A percentile compares a stretch with the other conserved stretches of the same genome.
These are phyloP conservation scores for Trichosporon sp. DNA, from an alignment of 1,284 basidiomycete genomes.

Conservation along the genomic window DNA sequence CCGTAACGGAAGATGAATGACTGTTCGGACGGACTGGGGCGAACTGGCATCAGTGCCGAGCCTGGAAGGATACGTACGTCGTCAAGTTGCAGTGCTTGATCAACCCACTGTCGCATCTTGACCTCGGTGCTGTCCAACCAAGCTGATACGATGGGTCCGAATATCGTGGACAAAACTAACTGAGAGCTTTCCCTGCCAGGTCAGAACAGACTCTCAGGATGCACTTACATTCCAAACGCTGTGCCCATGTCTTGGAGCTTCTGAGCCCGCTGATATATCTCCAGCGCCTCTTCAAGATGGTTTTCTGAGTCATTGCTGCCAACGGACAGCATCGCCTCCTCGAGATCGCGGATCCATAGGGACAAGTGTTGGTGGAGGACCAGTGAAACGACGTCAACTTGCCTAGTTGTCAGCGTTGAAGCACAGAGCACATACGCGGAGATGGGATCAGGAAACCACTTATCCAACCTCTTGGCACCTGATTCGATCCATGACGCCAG, in stretches of 20 bases:
- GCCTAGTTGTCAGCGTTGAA: conserved; percentile 56
- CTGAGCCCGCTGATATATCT: conserved; percentile 69
- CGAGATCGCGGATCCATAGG: conserved; percentile 73
- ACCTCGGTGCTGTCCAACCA: conserved; percentile 89
- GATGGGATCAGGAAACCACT: conserved; percentile 76
- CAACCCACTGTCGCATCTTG: conserved; percentile 93
- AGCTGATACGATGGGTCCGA: conserved; percentile 82
- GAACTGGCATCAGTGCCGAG: conserved; percentile 63
- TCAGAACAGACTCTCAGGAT: background rate
- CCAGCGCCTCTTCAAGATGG: conserved; percentile 84
- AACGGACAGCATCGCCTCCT: conserved; percentile 59
- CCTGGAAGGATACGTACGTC: conserved; percentile 63
- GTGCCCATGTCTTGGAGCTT: conserved; percentile 71
- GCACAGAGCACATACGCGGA: conserved; percentile 65
- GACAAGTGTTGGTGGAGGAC: conserved; percentile 74
- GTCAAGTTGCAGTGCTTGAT: conserved; percentile 83
- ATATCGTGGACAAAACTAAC: conserved; percentile 75
- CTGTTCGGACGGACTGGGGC: conserved; percentile 85
- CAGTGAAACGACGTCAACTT: conserved; percentile 77
- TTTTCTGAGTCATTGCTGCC: conserved; percentile 62
- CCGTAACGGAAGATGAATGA: conserved; percentile 93
- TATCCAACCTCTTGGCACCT: conserved; percentile 73
- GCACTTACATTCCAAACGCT: conserved; percentile 63
- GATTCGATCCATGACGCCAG: conserved; percentile 91
- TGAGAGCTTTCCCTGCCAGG: conserved; percentile 33